Conservation (phyloP, 768 basidiomycete genomes). For the Dioszegia aurantiaca region DNA sequence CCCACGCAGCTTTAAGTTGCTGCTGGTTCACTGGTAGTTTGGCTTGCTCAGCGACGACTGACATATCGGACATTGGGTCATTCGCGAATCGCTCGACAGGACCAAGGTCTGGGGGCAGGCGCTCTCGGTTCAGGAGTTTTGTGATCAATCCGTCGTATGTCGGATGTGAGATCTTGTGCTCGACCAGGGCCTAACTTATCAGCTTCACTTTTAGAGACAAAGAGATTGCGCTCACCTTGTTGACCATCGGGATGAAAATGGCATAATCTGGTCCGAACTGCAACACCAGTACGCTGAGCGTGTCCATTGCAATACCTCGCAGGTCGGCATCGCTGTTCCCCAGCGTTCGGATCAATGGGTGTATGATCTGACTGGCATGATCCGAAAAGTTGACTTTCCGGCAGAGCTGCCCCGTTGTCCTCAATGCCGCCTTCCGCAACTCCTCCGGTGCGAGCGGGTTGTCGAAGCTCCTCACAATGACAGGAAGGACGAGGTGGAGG, state of each 20-base stretch:
- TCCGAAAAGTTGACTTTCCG: conserved; percentile 95
- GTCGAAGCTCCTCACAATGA: conserved; percentile 88
- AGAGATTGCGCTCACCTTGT: conserved; percentile 70
- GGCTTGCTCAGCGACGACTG: conserved; percentile 66
- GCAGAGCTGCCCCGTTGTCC: conserved; percentile 85
- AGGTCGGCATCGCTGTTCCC: conserved; percentile 67
- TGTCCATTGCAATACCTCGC: conserved; percentile 82
- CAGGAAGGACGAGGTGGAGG: conserved; percentile 90
- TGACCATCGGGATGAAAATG: conserved; percentile 94
- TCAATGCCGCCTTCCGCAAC: conserved; percentile 82
- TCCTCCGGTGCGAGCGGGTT: conserved; percentile 68
- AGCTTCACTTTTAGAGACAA: neutral
- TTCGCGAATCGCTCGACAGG: conserved; percentile 58
- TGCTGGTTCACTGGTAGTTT: conserved; percentile 95
- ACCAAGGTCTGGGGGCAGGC: conserved; percentile 78
- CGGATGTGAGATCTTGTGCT: conserved; percentile 71
- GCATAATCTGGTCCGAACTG: conserved; percentile 96
- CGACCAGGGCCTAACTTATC: conserved; percentile 64
- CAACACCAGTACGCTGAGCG: conserved; percentile 82
- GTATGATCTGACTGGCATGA: conserved; percentile 93
- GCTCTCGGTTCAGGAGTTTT: conserved; percentile 87
- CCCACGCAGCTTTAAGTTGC: conserved; percentile 95
- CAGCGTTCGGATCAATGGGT: conserved; percentile 85
- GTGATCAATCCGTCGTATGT: conserved; percentile 84
- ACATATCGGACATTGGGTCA: conserved; percentile 41